These are phyloP conservation scores for Juglanconis juglandina DNA, from an alignment of 2,329 filamentous ascomycete species.

Conservation along the genomic window DNA sequence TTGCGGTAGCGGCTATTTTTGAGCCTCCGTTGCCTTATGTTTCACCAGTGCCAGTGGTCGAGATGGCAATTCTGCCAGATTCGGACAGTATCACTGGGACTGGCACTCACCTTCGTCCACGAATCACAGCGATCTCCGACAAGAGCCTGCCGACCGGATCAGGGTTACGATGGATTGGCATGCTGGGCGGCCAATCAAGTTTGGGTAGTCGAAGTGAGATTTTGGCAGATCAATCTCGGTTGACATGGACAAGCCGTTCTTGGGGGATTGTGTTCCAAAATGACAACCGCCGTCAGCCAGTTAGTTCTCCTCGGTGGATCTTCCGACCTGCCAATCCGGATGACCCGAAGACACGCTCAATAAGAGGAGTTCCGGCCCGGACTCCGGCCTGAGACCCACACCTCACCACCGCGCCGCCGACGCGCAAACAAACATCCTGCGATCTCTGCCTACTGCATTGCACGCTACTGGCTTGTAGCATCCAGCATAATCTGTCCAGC, in stretches of 20 bases:
- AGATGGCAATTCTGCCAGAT: background rate
- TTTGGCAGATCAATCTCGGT: no score
- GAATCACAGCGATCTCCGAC: background rate
- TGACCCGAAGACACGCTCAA: background rate
- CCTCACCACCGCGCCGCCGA: background rate
- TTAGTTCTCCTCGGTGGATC: background rate
- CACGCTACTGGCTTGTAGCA: no score
- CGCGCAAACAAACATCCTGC: background rate
- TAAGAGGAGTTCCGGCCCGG: conserved; percentile 11
- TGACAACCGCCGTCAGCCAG: background rate
- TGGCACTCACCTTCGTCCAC: background rate
- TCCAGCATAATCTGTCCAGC: background rate
- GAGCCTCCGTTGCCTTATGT: conserved; percentile 10
- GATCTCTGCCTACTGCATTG: background rate
- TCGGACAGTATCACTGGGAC: background rate
- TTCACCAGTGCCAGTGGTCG: conserved; percentile 2
- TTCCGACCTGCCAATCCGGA: conserved; percentile 3
- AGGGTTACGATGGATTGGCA: background rate
- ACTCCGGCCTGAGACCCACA: conserved; percentile 2
- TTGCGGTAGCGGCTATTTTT: conserved; percentile 5
- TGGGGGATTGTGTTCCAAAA: no score
- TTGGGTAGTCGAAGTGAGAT: no score
- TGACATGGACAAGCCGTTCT: no score
- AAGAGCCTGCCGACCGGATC: background rate
- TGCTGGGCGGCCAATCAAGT: no score